Base-by-base conservation (phyloP, 805 yeast genomes). In the Starmerella bombicola region DNA sequence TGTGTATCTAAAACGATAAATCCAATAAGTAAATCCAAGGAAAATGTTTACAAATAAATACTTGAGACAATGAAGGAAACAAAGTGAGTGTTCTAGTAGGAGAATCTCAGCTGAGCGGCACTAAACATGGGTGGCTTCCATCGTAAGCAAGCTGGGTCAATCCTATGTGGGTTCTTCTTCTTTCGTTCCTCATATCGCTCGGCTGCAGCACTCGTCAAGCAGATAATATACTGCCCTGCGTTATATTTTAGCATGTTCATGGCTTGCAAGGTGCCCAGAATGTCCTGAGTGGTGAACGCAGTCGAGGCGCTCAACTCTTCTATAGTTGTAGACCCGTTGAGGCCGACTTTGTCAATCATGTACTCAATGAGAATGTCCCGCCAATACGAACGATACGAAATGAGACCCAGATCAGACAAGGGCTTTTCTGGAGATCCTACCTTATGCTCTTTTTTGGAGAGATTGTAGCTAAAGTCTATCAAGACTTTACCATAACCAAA, bases 391-490 rank as follows among this genome's bases (percentile, higher is more conserved):
- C 98, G 75, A 56, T 91, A 91, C 4, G 95, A 81, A 22, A 91
- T 68, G 24, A 91, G 67, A 30, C 99, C 99, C 56, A 91, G 68
- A 68, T 91, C 98, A 0, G 95, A 82, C 18, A 91, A 67, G 3
- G 99, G 99, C 56, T 91, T 91, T 62, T 91, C 99, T 0, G 98
- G 99, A 0, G 95, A 84, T 1, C 99, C 99, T 3, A 77, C 74
- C 58, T 91, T 91, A 38, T 79, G 76, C 55, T 91, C 99, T 38
- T 76, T 79, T 54, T 79, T 78, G 2, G 95, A 80, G 32, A 91
- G 65, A 65, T 82, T 93, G 59, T 91, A 91, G 3, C 95, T 83
- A 57, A 91, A 88, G 54, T 88, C 95, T 53, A 91, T 91, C 48
- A 91, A 68, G 30, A 91, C 66, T 51, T 86, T 78, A 47, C 98